These are phyloP conservation scores for Penicillium crustosum DNA, from an alignment of 2,329 filamentous ascomycete species.

Conservation along the genomic window DNA sequence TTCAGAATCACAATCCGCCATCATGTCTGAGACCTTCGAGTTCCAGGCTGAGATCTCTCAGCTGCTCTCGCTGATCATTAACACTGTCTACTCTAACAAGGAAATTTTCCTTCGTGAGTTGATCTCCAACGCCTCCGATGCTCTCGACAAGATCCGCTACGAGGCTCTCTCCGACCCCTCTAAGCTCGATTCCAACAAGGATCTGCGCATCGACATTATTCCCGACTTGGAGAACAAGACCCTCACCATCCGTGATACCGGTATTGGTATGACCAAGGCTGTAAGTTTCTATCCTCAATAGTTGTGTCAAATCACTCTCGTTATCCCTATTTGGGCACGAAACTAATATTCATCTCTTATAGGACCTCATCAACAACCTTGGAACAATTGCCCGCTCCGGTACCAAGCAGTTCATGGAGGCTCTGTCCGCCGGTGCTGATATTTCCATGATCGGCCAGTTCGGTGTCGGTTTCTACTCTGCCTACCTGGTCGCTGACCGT, in stretches of 20 bases:
- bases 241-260: conserved; percentile 92
- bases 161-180: conserved; percentile 93
- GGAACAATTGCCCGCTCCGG: conserved; percentile 98
- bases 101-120: conserved; percentile 99
- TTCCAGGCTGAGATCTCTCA: conserved; percentile 99
- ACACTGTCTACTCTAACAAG: conserved; percentile 99
- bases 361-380: conserved; percentile 99
- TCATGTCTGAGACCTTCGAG: conserved; percentile 97
- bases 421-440: conserved; percentile 94
- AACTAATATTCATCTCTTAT: background rate
- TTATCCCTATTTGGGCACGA: background rate
- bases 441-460: conserved; percentile 99
- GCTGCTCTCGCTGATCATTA: conserved; percentile 99
- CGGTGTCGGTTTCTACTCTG: conserved; percentile 99
- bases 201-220: conserved; percentile 98
- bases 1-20: conserved; percentile 37
- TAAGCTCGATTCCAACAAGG: conserved; percentile 97
- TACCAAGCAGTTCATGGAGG: conserved; percentile 99
- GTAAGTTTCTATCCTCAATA: conserved; percentile 57
- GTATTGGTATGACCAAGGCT: conserved; percentile 99
- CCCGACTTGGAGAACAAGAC: conserved; percentile 98
- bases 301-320: background rate
- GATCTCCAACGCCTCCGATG: conserved; percentile 98
- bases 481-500: conserved; percentile 97
- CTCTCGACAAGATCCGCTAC: conserved; percentile 99